A percentile compares a stretch with the other conserved stretches of the same genome.
Evolutionary conservation across 139 green algal genomes (phyloP).

Genomic region (Edaphochlamys debaryana): DNA sequence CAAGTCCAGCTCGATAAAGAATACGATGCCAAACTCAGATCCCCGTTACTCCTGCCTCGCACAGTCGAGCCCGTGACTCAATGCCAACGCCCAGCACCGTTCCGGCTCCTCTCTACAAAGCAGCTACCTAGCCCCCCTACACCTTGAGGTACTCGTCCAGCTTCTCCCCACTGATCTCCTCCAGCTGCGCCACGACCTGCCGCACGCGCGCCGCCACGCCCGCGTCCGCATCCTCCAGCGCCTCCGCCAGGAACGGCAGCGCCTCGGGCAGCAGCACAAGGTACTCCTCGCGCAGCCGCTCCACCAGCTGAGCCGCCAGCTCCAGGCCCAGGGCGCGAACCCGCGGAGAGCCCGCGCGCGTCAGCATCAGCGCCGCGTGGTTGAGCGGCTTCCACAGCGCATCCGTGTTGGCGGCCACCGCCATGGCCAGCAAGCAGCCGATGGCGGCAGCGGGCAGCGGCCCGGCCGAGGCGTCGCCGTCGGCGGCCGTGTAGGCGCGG

Average conservation of each 20-base stretch:
- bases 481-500: conserved; percentile 2
- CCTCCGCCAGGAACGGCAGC: conserved; percentile 90
- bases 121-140: too few species aligned
- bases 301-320: conserved; percentile 65
- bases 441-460: conserved; percentile 55
- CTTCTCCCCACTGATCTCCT: conserved; percentile 86
- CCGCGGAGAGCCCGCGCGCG: conserved; percentile 16
- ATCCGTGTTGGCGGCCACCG: conserved; percentile 75
- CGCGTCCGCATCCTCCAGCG: conserved; percentile 88
- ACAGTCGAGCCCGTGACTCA: too few species aligned
- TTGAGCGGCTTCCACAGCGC: conserved; percentile 90
- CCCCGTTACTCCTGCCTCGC: too few species aligned
- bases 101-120: too few species aligned
- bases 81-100: too few species aligned
- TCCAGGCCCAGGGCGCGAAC: conserved; percentile 54
- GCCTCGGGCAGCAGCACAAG: conserved; percentile 82
- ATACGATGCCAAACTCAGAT: too few species aligned
- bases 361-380: conserved; percentile 66
- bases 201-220: conserved; percentile 69
- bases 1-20: too few species aligned
- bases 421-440: conserved; percentile 79
- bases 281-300: conserved; percentile 88
- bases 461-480: background rate
- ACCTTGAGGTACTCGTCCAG: conserved; percentile 86
- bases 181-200: conserved; percentile 75